Evolutionary conservation across 2,329 filamentous ascomycete species (phyloP).

Genomic region (Piedraia hortae): DNA sequence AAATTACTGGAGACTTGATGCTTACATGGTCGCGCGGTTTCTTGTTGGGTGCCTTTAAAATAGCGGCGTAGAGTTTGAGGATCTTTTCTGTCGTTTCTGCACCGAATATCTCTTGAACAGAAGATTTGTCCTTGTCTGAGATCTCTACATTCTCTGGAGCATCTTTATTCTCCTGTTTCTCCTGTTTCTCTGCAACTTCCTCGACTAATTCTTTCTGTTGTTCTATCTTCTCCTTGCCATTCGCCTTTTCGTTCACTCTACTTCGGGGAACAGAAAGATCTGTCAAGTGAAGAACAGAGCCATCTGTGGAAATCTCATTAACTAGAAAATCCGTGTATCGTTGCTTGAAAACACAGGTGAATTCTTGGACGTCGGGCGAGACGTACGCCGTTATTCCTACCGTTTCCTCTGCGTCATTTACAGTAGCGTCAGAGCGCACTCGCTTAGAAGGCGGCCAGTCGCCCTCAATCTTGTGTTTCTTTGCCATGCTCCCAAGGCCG

Average conservation of each 20-base stretch:
- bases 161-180: background rate
- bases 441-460: constrained; percentile 2
- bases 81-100: constrained; percentile 22
- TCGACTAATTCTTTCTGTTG: too few species aligned
- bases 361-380: constrained; percentile 27
- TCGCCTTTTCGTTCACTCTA: constrained; percentile 2
- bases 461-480: constrained; percentile 3
- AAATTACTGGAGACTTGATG: constrained; percentile 25
- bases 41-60: constrained; percentile 25
- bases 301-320: constrained; percentile 57
- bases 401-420: constrained; percentile 11
- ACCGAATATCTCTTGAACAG: constrained; percentile 23
- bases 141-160: constrained; percentile 6
- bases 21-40: constrained; percentile 28
- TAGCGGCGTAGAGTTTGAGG: constrained; percentile 25
- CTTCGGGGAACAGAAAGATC: constrained; percentile 9
- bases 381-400: constrained; percentile 38
- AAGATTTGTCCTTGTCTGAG: constrained; percentile 13
- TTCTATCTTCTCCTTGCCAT: background rate
- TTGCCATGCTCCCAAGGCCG: too few species aligned
- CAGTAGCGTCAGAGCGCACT: too few species aligned
- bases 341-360: constrained; percentile 39
- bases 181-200: constrained; percentile 1
- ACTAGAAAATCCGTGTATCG: constrained; percentile 81
- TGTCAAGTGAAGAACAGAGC: constrained; percentile 45